A percentile compares a stretch with the other conserved stretches of the same genome.
Conservation (phyloP, 352 stramenopile species). For the Phytophthora pinifolia region DNA sequence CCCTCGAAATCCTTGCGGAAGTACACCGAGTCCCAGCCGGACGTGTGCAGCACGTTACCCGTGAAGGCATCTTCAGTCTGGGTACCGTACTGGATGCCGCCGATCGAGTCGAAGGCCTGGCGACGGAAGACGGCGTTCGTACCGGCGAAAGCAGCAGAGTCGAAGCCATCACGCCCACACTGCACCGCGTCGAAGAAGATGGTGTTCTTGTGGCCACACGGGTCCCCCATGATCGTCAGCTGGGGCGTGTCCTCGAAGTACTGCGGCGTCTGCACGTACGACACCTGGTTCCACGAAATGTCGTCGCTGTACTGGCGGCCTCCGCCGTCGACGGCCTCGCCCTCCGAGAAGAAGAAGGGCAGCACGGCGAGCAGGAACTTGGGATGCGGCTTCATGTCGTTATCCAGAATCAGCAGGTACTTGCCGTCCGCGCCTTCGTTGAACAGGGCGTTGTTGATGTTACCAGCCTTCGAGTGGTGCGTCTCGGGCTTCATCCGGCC, state of each 20-base stretch:
- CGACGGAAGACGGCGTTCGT: slow-evolving; percentile 91
- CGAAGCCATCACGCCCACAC: slow-evolving; percentile 86
- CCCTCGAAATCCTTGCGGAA: slow-evolving; percentile 91
- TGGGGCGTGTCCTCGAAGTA: slow-evolving; percentile 90
- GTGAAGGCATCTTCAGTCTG: slow-evolving; percentile 92
- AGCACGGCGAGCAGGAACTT: slow-evolving; percentile 87
- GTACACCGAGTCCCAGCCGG: slow-evolving; percentile 87
- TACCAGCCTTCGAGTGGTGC: slow-evolving; percentile 91
- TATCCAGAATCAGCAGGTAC: slow-evolving; percentile 92
- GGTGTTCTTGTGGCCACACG: slow-evolving; percentile 89
- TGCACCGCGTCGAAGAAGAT: slow-evolving; percentile 92
- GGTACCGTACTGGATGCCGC: slow-evolving; percentile 88
- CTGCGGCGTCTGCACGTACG: slow-evolving; percentile 89
- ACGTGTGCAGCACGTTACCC: slow-evolving; percentile 82
- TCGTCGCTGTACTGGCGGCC: slow-evolving; percentile 88
- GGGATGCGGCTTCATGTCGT: slow-evolving; percentile 91
- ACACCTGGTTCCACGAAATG: slow-evolving; percentile 90
- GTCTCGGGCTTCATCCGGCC: slow-evolving; percentile 88
- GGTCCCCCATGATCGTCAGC: slow-evolving; percentile 84
- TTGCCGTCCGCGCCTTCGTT: slow-evolving; percentile 90
- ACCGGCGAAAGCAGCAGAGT: slow-evolving; percentile 86
- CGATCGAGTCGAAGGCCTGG: slow-evolving; percentile 87
- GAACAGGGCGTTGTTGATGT: slow-evolving; percentile 92
- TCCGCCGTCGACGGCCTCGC: slow-evolving; percentile 79
- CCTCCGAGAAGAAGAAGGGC: slow-evolving; percentile 90